Percentiles rank a stretch among this genome's conserved stretches.
Conservation (phyloP, 1,139 yeast species). For the Yamadazyma taylorii region DNA sequence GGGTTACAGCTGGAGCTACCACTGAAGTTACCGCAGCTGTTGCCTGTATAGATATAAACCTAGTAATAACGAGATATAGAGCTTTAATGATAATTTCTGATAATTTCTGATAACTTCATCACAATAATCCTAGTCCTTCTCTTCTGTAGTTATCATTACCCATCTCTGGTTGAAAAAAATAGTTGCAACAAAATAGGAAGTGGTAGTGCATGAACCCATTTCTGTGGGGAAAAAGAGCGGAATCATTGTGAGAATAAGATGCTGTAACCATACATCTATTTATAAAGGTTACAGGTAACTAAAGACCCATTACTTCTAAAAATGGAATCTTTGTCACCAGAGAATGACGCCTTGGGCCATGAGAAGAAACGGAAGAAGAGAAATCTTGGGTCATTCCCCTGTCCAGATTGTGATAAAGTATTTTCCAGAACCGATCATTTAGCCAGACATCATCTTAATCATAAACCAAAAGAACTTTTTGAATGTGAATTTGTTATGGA, state of each 20-base stretch:
- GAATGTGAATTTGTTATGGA: slow-evolving; percentile 37
- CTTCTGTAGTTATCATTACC: too few species aligned
- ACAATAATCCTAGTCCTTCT: too few species aligned
- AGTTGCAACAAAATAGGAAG: neutral
- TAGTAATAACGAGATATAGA: too few species aligned
- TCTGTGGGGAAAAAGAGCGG: slow-evolving; percentile 1
- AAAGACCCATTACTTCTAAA: neutral
- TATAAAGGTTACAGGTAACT: too few species aligned
- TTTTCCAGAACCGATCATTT: slow-evolving; percentile 47
- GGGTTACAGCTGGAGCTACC: too few species aligned
- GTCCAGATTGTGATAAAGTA: slow-evolving; percentile 41
- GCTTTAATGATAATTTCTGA: too few species aligned
- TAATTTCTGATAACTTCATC: too few species aligned
- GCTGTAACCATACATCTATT: neutral
- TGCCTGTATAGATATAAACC: too few species aligned
- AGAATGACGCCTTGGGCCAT: slow-evolving; percentile 1
- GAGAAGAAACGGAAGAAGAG: slow-evolving; percentile 12
- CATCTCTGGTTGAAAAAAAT: too few species aligned
- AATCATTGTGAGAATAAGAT: neutral
- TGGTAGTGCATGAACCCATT: neutral
- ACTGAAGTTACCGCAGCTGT: too few species aligned
- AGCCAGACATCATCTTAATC: slow-evolving; percentile 46
- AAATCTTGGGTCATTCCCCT: slow-evolving; percentile 21
- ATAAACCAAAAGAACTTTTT: slow-evolving; percentile 37
- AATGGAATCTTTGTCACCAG: slow-evolving; percentile 4